These are phyloP conservation scores for Saccharomycopsis sp. DNA, from an alignment of 805 yeast species.

Conservation along the genomic window DNA sequence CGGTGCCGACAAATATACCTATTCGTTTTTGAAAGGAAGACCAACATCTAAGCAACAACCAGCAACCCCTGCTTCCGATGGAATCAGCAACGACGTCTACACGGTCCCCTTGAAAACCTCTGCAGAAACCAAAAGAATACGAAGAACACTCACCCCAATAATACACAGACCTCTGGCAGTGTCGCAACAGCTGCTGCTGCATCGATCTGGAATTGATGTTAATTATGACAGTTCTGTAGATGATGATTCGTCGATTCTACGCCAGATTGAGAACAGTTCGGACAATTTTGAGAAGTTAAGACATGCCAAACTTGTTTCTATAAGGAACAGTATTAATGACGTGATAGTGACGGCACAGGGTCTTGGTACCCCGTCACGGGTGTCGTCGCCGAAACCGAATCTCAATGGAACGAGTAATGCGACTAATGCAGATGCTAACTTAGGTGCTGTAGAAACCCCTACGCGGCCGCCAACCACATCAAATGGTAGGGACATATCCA, in stretches of 20 bases:
- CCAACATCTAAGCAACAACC: background rate
- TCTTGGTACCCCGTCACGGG: background rate
- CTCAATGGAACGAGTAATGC: no score
- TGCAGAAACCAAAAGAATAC: background rate
- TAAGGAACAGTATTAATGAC: slow-evolving; percentile 1
- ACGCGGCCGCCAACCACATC: background rate
- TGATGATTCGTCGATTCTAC: background rate
- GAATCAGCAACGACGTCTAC: background rate
- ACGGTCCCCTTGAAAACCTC: slow-evolving; percentile 1
- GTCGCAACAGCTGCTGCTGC: background rate
- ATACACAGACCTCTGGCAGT: background rate
- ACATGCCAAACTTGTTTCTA: background rate
- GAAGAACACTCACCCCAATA: background rate
- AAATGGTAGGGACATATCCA: no score
- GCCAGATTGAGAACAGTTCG: background rate
- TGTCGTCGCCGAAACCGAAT: background rate
- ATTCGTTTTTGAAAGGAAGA: background rate
- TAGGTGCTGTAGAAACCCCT: background rate
- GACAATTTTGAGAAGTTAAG: background rate
- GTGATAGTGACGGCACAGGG: background rate
- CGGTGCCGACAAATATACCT: background rate
- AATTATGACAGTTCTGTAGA: background rate
- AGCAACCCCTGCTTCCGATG: background rate
- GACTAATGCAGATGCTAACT: no score
- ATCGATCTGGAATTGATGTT: background rate